Evolutionary conservation across 2,329 filamentous ascomycete species (phyloP), one percentile per base, ranked within the genome.

Genomic region (Calonectria fujianensis): DNA sequence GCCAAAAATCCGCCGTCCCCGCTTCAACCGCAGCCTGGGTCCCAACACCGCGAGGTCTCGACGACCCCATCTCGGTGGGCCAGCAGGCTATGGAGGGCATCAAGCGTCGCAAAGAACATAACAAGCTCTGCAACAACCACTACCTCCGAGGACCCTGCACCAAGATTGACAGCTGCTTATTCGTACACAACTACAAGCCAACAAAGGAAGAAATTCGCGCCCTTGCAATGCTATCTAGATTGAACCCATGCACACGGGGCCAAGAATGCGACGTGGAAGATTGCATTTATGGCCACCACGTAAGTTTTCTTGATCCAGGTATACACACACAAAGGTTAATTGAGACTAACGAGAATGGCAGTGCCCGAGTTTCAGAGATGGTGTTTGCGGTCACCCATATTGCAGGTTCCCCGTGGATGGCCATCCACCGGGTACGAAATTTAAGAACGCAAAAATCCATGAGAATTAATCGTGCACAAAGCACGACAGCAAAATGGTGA

Each of bases 251-350:
- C 82, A 86, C 86, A 0, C 87, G 84, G 37, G 89, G 90, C 0
- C 91, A 93, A 80, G 86, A 90, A n/a, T 93, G 91, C 76, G 87
- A 89, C 9, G 83, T 88, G 5, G 86, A 89, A 2, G 88, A 89
- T 75, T 93, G 91, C 80, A 92, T 93, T 73, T 93, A 93, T 77
- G 91, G 91, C 3, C 91, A 93, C 80, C 88, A 93, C 79, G 90
- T 91, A 80, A 85, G 89, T 86, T 24, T 29, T 45, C 13, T 7
- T n/a, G 24, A 9, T 24, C 3, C 31, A 13, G 7, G 6, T 18
- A 24, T 31, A 14, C 3, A 13, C 16, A 10, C 7, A 20, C 18
- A 32, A 29, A 6, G 4, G 14, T 9, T 9, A 6, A 48, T 57
- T 57, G 39, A 64, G 52, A 31, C 76, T 82, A 52, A 74, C 37